Percentiles rank a stretch among this genome's conserved stretches.
phyloP scores from a whole-genome alignment of 495 filamentous ascomycete genomes.

The Xylaria longipes region DNA sequence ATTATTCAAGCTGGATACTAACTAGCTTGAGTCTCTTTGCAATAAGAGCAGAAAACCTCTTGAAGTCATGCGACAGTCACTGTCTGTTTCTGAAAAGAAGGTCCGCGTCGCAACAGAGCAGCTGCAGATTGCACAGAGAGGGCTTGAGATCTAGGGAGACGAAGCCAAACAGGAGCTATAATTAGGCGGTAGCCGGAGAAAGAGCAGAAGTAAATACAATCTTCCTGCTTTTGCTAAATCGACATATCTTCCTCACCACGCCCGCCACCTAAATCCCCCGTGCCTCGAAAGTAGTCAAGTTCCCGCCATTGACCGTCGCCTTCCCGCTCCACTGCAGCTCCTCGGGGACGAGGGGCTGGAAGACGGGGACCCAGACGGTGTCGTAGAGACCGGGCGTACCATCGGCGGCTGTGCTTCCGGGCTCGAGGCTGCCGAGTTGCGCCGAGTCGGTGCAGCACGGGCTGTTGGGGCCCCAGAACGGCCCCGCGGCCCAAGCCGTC shows the following conservation, averaged over 20 bases:
- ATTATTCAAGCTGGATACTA: too few relatives aligned
- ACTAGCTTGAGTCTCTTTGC: slow-evolving; percentile 9
- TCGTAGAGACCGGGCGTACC: slow-evolving; percentile 54
- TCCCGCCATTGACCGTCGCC: slow-evolving; percentile 45
- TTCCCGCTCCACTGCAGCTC: slow-evolving; percentile 49
- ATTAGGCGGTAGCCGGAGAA: too few relatives aligned
- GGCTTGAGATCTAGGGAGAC: slow-evolving; percentile 26
- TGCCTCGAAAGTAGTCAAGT: slow-evolving; percentile 28
- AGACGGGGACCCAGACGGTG: slow-evolving; percentile 51
- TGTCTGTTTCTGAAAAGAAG: slow-evolving; percentile 2
- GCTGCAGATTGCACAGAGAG: slow-evolving; percentile 20
- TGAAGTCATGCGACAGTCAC: background rate
- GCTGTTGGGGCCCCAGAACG: slow-evolving; percentile 55
- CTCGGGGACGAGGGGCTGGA: slow-evolving; percentile 52
- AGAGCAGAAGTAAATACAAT: too few relatives aligned
- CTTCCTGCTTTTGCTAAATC: too few relatives aligned
- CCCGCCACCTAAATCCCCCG: background rate
- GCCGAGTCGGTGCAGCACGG: slow-evolving; percentile 56
- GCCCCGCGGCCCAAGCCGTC: slow-evolving; percentile 61
- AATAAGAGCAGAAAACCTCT: background rate
- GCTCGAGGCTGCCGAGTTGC: slow-evolving; percentile 55
- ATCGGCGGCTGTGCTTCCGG: slow-evolving; percentile 50
- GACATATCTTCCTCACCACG: too few relatives aligned
- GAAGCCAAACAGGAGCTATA: slow-evolving; percentile 24
- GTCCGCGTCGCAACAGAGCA: slow-evolving; percentile 6